Percentiles rank a stretch among this genome's conserved stretches.
Evolutionary conservation across 345 rosid species (phyloP).

Genomic region (Physaria fendleri): DNA sequence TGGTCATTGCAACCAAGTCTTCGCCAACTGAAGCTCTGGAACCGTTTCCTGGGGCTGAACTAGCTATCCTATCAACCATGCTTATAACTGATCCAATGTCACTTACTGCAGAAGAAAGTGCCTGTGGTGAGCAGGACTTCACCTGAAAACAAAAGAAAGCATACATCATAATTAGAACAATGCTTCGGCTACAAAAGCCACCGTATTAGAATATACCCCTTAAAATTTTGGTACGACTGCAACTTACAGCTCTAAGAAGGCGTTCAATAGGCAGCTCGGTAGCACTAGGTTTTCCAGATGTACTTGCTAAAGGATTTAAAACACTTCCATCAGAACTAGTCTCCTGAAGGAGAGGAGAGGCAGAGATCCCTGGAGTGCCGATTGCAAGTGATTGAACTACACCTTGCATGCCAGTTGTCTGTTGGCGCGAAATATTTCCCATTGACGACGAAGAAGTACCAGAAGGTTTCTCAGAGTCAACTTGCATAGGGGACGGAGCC

Average conservation of each 20-base stretch:
- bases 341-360: conserved; percentile 89
- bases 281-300: conserved; percentile 48
- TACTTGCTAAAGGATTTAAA: conserved; percentile 43
- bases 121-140: conserved; percentile 58
- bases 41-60: conserved; percentile 83
- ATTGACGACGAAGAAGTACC: conserved; percentile 54
- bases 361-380: conserved; percentile 92
- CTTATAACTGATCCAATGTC: conserved; percentile 81
- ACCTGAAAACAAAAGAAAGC: conserved; percentile 46
- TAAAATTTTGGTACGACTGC: neutral
- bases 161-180: conserved; percentile 3
- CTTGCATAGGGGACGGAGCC: conserved; percentile 90
- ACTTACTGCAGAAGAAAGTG: conserved; percentile 64
- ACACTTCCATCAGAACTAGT: conserved; percentile 58
- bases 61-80: conserved; percentile 84
- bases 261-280: conserved; percentile 82
- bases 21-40: conserved; percentile 93
- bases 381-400: conserved; percentile 73
- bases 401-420: conserved; percentile 47
- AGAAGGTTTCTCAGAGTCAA: conserved; percentile 80
- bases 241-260: conserved; percentile 70
- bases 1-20: conserved; percentile 91
- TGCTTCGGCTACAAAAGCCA: neutral
- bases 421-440: conserved; percentile 59
- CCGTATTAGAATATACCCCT: neutral